Evolutionary conservation across 2,329 filamentous ascomycete species (phyloP).

Genomic region (Ascosphaera aggregata): DNA sequence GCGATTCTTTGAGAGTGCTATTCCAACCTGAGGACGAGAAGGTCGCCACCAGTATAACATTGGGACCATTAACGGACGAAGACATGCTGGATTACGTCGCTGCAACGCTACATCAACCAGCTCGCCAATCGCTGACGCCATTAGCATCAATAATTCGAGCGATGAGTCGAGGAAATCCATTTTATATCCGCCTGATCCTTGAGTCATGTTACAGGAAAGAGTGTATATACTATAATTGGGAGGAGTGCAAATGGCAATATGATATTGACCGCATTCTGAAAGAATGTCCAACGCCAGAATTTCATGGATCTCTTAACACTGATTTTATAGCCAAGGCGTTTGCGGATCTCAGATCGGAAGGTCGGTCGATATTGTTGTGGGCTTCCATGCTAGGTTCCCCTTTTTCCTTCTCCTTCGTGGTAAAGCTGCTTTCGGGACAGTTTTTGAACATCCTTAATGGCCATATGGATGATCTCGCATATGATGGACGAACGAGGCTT

Average conservation of each 20-base stretch:
- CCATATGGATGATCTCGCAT: conserved; percentile 13
- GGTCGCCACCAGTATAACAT: conserved; percentile 43
- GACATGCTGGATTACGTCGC: conserved; percentile 69
- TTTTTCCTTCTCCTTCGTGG: conserved; percentile 66
- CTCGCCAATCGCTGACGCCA: conserved; percentile 46
- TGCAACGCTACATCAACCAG: conserved; percentile 49
- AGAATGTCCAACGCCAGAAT: conserved; percentile 52
- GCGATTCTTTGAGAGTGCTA: conserved; percentile 18
- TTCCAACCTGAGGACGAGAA: conserved; percentile 27
- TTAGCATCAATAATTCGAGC: conserved; percentile 70
- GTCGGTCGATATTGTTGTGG: conserved; percentile 69
- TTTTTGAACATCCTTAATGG: conserved; percentile 35
- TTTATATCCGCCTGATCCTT: conserved; percentile 79
- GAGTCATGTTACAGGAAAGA: conserved; percentile 66
- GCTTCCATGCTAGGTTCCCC: conserved; percentile 57
- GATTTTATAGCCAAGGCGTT: conserved; percentile 63
- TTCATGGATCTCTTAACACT: conserved; percentile 53
- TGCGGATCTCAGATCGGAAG: conserved; percentile 46
- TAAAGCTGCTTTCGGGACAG: conserved; percentile 51
- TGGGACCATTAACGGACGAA: conserved; percentile 50
- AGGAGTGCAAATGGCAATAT: conserved; percentile 58
- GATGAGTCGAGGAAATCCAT: conserved; percentile 71
- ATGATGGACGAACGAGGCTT: conserved; percentile 20
- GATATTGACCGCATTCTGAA: conserved; percentile 70
- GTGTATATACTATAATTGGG: conserved; percentile 82